phyloP scores from a whole-genome alignment of 1,139 yeast genomes.

The Taphrina confusa region DNA sequence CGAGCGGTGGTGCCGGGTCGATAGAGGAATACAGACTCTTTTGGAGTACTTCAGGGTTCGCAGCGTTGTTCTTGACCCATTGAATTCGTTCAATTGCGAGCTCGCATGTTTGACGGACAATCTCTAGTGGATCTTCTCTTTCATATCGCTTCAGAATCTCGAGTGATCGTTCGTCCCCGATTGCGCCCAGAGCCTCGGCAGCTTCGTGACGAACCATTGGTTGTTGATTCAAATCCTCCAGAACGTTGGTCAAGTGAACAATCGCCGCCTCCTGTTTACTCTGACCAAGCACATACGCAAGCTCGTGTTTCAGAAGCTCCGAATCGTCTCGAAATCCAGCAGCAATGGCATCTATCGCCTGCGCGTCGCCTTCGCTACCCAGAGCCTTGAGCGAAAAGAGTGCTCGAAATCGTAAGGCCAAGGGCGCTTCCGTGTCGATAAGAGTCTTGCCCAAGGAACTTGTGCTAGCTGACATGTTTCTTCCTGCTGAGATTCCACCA shows the following conservation, averaged over 20 bases:
- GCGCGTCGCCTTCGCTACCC: constrained; percentile 63
- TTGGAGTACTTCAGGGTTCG: constrained; percentile 67
- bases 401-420: constrained; percentile 90
- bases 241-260: constrained; percentile 69
- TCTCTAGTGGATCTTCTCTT: constrained; percentile 59
- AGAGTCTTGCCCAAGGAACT: constrained; percentile 24
- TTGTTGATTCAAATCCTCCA: constrained; percentile 62
- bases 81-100: constrained; percentile 90
- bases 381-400: constrained; percentile 83
- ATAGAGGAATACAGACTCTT: constrained; percentile 68
- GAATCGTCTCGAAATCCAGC: constrained; percentile 75
- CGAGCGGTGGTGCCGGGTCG: constrained; percentile 97
- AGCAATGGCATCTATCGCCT: constrained; percentile 82
- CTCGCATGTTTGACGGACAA: constrained; percentile 96
- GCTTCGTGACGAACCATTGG: constrained; percentile 99
- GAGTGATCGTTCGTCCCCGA: constrained; percentile 80
- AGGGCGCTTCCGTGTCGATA: constrained; percentile 47
- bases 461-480: neutral
- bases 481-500: too few relatives aligned
- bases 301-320: constrained; percentile 95
- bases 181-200: constrained; percentile 97
- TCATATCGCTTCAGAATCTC: constrained; percentile 71
- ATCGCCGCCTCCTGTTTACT: constrained; percentile 81
- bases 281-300: constrained; percentile 97
- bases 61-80: constrained; percentile 72